A percentile compares a stretch with the other conserved stretches of the same genome.
phyloP scores from a whole-genome alignment of 495 filamentous ascomycete genomes.

The Aspergillus mulundensis region DNA sequence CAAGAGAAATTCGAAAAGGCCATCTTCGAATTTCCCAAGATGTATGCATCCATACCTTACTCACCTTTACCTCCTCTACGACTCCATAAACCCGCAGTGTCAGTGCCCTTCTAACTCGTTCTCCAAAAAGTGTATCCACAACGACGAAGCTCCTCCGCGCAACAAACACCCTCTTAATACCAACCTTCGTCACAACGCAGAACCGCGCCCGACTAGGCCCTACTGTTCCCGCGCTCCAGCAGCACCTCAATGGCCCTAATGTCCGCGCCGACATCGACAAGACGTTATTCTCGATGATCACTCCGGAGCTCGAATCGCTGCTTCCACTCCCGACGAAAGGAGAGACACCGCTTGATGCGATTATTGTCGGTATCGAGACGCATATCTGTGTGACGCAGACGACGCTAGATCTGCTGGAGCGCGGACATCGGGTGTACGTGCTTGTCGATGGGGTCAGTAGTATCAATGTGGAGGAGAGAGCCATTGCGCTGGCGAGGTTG shows the following conservation, averaged over 20 bases:
- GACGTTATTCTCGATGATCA: slow-evolving; percentile 82
- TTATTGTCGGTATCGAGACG: slow-evolving; percentile 76
- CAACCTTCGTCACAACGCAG: slow-evolving; percentile 83
- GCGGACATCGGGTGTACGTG: slow-evolving; percentile 79
- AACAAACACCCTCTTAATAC: slow-evolving; percentile 63
- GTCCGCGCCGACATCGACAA: slow-evolving; percentile 69
- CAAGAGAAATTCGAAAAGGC: slow-evolving; percentile 86
- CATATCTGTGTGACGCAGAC: slow-evolving; percentile 97
- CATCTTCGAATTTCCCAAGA: slow-evolving; percentile 77
- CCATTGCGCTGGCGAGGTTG: slow-evolving; percentile 71
- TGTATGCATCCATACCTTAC: slow-evolving; percentile 44
- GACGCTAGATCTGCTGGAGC: slow-evolving; percentile 68
- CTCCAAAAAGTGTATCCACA: slow-evolving; percentile 36
- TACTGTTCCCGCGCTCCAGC: slow-evolving; percentile 64
- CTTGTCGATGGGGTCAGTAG: slow-evolving; percentile 89
- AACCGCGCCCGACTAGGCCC: slow-evolving; percentile 68
- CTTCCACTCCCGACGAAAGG: slow-evolving; percentile 21
- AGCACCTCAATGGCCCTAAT: slow-evolving; percentile 33
- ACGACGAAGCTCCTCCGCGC: slow-evolving; percentile 40
- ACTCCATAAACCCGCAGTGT: too few relatives aligned
- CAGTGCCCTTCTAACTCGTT: too few relatives aligned
- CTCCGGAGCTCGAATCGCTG: slow-evolving; percentile 39
- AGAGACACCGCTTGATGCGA: slow-evolving; percentile 27
- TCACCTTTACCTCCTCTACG: not conserved
- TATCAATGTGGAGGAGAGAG: slow-evolving; percentile 76